phyloP scores from a whole-genome alignment of 2,329 filamentous ascomycete species.

The Lachnellula hyalina region DNA sequence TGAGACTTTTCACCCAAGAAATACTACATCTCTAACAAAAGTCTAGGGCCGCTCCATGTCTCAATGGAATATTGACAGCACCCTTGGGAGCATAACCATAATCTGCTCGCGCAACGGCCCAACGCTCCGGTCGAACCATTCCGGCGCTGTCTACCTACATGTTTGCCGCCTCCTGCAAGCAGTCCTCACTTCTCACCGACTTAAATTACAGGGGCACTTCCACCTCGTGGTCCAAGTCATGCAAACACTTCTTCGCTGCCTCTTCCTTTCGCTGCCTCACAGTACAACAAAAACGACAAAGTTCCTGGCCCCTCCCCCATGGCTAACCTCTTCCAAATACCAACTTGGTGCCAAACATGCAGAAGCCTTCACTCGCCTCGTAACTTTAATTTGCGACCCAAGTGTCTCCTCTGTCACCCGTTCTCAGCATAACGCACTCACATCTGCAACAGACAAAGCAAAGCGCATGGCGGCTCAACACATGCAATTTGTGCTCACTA shows the following conservation, averaged over 20 bases:
- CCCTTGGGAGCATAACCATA: slow-evolving; percentile 29
- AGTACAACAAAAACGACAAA: slow-evolving; percentile 22
- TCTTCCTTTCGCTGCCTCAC: slow-evolving; percentile 40
- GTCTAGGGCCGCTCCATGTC: slow-evolving; percentile 24
- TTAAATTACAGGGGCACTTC: slow-evolving; percentile 57
- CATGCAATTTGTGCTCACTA: slow-evolving; percentile 56
- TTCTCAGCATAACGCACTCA: slow-evolving; percentile 38
- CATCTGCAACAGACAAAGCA: slow-evolving; percentile 55
- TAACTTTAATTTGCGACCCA: slow-evolving; percentile 56
- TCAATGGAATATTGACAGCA: slow-evolving; percentile 32
- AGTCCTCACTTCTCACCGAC: slow-evolving; percentile 54
- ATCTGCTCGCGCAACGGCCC: slow-evolving; percentile 28
- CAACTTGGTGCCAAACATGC: slow-evolving; percentile 40
- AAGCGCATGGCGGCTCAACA: slow-evolving; percentile 56
- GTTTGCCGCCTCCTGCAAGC: slow-evolving; percentile 49
- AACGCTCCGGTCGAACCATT: slow-evolving; percentile 13
- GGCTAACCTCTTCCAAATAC: slow-evolving; percentile 30
- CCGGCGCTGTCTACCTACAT: slow-evolving; percentile 26
- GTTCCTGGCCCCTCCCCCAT: slow-evolving; percentile 26
- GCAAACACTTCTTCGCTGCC: slow-evolving; percentile 49
- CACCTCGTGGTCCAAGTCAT: slow-evolving; percentile 51
- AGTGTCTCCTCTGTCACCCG: slow-evolving; percentile 50
- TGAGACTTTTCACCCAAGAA: slow-evolving; percentile 3
- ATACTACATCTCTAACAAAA: slow-evolving; percentile 2
- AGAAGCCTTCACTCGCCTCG: slow-evolving; percentile 47